Evolutionary conservation across 163 green algal genomes (phyloP).

Genomic region (Chloromonas sp.): DNA sequence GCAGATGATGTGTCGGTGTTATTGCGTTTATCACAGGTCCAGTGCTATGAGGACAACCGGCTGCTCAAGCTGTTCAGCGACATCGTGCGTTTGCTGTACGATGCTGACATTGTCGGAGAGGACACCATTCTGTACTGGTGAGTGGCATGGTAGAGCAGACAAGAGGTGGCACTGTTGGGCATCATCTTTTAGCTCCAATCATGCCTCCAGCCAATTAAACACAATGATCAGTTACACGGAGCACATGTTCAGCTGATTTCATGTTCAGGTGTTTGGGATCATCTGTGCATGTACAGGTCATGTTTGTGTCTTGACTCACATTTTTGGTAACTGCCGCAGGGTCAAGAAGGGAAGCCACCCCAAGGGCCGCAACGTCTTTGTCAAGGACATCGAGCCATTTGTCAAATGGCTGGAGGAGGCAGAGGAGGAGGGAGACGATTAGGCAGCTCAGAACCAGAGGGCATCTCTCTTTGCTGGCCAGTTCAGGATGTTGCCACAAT

Average conservation of each 20-base stretch:
- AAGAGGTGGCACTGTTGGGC: too few relatives aligned
- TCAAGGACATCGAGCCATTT: constrained; percentile 95
- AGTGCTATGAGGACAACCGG: constrained; percentile 94
- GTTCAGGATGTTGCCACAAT: too few relatives aligned
- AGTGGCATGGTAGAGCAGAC: not conserved
- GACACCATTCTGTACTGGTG: constrained; percentile 83
- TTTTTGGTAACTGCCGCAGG: constrained; percentile 22
- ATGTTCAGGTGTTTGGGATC: too few relatives aligned
- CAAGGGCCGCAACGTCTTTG: constrained; percentile 91
- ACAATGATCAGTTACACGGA: too few relatives aligned
- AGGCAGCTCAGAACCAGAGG: too few relatives aligned
- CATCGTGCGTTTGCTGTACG: constrained; percentile 90
- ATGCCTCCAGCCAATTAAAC: too few relatives aligned
- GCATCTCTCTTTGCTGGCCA: too few relatives aligned
- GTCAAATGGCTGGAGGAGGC: constrained; percentile 98
- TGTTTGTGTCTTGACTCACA: too few relatives aligned
- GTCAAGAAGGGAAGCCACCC: constrained; percentile 86
- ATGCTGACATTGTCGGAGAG: constrained; percentile 86
- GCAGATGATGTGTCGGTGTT: too few relatives aligned
- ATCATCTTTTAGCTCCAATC: too few relatives aligned
- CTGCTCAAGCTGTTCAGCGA: constrained; percentile 93
- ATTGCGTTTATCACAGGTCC: constrained; percentile 51
- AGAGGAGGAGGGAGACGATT: constrained; percentile 80
- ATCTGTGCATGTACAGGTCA: too few relatives aligned
- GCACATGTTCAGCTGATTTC: too few relatives aligned